Base-by-base conservation (phyloP, 345 rosid species). In the Arabidopsis suecica region DNA sequence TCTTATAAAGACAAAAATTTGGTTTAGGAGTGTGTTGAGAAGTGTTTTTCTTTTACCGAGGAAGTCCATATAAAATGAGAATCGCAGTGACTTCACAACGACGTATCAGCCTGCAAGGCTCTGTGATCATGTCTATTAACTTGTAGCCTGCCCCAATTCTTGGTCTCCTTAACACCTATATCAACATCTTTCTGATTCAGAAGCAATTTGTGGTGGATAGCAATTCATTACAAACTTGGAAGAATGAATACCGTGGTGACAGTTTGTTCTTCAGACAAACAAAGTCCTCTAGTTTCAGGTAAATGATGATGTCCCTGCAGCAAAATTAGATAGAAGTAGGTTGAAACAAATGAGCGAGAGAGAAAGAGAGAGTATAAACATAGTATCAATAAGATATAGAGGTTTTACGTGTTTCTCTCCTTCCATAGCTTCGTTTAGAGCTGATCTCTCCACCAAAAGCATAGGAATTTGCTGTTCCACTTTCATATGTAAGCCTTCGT, bases 211-310 rank as follows among this genome's bases (percentile, higher is more conserved):
- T 25, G 34, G 54, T 16, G 13, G 61, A 49, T 48, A 30, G 25
- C n/a, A n/a, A 12, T n/a, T 9, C 11, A 49, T 9, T 14, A 44
- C 18, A n/a, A 47, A 47, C n/a, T 4, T 47, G 22, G 51, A 47
- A 16, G 60, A 34, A 22, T 55, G 80, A 6, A 86, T 74, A 77
- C 99, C 3, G 93, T 95, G 41, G 96, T 84, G 49, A 95, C 86
- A 13, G 98, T 92, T 82, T 92, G 98, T 65, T 92, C 99, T 84
- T 95, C 96, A 0, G 98, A 95, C 82, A 95, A 80, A 85, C 99
- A 95, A 34, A 95, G 98, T 75, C 99, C 99, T 83, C 99, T 89
- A 0, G 99, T 95, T 81, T 95, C 99, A 18, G 99, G 90, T 69
- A 95, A 79, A 83, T 92, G 99, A 84, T 88, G 98, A 78, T 95